These are phyloP conservation scores for Coemansia sp. DNA, from an alignment of 192 early-diverging fungal genomes.

Conservation along the genomic window DNA sequence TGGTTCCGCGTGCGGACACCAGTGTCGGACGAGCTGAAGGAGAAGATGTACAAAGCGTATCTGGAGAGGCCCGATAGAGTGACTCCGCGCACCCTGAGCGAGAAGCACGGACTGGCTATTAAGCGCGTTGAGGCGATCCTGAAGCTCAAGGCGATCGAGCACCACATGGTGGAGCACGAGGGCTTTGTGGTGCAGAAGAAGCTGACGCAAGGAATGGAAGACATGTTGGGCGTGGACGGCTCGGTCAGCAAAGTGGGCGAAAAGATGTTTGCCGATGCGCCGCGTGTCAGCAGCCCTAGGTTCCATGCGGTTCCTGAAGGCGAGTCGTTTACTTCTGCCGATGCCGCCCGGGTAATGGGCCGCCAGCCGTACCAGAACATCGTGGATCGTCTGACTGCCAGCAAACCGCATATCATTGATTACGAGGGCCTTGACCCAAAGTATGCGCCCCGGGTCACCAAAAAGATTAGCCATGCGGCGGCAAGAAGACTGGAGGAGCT, in stretches of 20 bases:
- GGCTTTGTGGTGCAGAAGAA: conserved; percentile 62
- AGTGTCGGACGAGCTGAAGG: conserved; percentile 64
- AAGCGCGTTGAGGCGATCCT: conserved; percentile 90
- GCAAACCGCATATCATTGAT: conserved; percentile 48
- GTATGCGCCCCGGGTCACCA: conserved; percentile 38
- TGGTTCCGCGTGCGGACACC: conserved; percentile 79
- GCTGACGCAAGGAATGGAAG: conserved; percentile 82
- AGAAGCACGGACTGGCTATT: conserved; percentile 72
- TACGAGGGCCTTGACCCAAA: conserved; percentile 40
- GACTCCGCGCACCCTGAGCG: conserved; percentile 74
- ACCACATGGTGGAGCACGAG: conserved; percentile 66
- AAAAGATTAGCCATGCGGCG: conserved; percentile 24
- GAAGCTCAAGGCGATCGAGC: conserved; percentile 79
- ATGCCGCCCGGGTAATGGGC: conserved; percentile 79
- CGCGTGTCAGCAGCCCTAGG: conserved; percentile 68
- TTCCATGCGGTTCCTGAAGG: conserved; percentile 86
- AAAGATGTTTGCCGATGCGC: conserved; percentile 57
- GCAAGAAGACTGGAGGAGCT: conserved; percentile 21
- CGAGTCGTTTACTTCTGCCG: conserved; percentile 66
- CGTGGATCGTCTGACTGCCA: conserved; percentile 42
- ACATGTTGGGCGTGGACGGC: conserved; percentile 64
- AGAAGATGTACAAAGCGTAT: conserved; percentile 74
- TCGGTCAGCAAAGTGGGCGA: conserved; percentile 46
- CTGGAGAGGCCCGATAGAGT: conserved; percentile 56
- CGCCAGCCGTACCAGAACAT: conserved; percentile 61